A percentile compares a stretch with the other conserved stretches of the same genome.
phyloP scores from a whole-genome alignment of 352 stramenopile genomes.

The Thalassiosira exigua region DNA sequence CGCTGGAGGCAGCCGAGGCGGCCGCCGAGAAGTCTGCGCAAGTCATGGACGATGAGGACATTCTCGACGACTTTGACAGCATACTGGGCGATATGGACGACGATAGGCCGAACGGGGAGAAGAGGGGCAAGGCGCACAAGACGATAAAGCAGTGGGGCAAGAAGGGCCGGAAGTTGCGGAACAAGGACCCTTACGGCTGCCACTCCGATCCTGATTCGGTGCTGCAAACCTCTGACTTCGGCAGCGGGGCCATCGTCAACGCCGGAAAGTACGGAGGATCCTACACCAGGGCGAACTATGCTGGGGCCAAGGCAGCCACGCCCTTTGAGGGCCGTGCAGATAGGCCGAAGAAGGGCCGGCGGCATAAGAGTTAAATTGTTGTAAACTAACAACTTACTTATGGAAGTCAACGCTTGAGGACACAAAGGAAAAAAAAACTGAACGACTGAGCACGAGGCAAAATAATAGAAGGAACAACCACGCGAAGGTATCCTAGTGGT shows the following conservation, averaged over 20 bases:
- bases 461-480: too few species aligned
- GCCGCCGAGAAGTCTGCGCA: slow-evolving; percentile 34
- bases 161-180: slow-evolving; percentile 94
- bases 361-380: slow-evolving; percentile 5
- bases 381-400: background rate
- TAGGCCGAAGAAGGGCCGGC: slow-evolving; percentile 8
- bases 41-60: slow-evolving; percentile 27
- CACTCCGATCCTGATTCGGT: slow-evolving; percentile 70
- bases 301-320: slow-evolving; percentile 49
- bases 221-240: slow-evolving; percentile 20
- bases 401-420: background rate
- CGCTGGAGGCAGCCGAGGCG: slow-evolving; percentile 27
- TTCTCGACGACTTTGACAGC: slow-evolving; percentile 56
- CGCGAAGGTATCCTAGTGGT: too few species aligned
- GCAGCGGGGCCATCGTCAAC: slow-evolving; percentile 52
- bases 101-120: slow-evolving; percentile 38
- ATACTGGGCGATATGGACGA: slow-evolving; percentile 52
- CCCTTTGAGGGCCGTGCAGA: slow-evolving; percentile 18
- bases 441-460: background rate
- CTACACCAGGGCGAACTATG: slow-evolving; percentile 52
- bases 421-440: background rate
- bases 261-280: slow-evolving; percentile 50
- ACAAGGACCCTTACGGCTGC: slow-evolving; percentile 96
- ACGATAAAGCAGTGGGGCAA: slow-evolving; percentile 90
- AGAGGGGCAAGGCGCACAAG: slow-evolving; percentile 68